Evolutionary conservation across 2,329 filamentous ascomycete genomes (phyloP).

Genomic region (Venturia oleaginea): DNA sequence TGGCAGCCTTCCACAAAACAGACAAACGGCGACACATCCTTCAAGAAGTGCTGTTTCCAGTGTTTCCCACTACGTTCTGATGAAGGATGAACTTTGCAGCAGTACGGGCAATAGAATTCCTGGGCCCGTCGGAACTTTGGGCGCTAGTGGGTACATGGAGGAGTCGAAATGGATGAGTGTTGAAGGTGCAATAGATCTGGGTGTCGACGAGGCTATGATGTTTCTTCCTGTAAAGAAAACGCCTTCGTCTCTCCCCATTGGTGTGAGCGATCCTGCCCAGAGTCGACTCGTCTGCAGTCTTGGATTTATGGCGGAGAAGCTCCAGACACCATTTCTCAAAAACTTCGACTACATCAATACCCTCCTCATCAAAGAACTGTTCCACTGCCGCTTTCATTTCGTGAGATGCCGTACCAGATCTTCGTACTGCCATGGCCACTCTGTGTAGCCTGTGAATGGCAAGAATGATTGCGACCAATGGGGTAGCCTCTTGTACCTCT

Average conservation of each 20-base stretch:
- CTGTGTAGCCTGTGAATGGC: constrained; percentile 15
- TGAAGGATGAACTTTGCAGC: constrained; percentile 15
- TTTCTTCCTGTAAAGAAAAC: constrained; percentile 15
- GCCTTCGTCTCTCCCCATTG: constrained; percentile 13
- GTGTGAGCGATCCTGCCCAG: constrained; percentile 12
- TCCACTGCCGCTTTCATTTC: constrained; percentile 14
- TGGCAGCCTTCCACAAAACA: constrained; percentile 21
- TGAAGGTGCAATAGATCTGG: background rate
- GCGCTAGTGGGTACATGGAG: constrained; percentile 14
- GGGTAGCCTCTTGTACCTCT: background rate
- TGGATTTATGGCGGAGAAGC: constrained; percentile 7
- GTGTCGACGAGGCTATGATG: constrained; percentile 10
- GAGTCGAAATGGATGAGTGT: constrained; percentile 2
- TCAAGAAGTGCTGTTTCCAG: constrained; percentile 21
- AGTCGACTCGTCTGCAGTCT: constrained; percentile 7
- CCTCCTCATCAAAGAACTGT: constrained; percentile 14
- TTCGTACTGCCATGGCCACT: constrained; percentile 15
- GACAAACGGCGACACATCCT: constrained; percentile 22
- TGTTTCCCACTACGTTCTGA: constrained; percentile 9
- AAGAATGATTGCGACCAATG: constrained; percentile 8
- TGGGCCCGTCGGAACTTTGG: constrained; percentile 14
- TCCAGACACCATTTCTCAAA: constrained; percentile 8
- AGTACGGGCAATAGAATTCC: constrained; percentile 18
- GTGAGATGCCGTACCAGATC: constrained; percentile 11
- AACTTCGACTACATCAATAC: constrained; percentile 12